These are phyloP conservation scores for Posidonia australis DNA, from an alignment of 106 monocot species.

Conservation along the genomic window DNA sequence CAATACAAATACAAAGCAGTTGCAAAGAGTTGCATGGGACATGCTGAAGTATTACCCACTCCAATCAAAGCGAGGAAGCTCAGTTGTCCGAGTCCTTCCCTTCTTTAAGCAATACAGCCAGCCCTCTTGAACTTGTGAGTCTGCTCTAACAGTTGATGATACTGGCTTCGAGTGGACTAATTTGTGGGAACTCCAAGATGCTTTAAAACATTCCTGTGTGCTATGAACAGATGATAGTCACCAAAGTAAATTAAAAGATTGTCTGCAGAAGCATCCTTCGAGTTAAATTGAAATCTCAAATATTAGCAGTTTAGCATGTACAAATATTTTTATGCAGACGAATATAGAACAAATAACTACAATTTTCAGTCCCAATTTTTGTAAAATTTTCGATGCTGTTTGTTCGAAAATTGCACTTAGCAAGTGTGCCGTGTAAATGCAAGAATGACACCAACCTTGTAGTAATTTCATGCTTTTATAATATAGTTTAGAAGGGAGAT, in stretches of 20 bases:
- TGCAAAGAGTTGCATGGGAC: not conserved
- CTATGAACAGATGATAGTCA: constrained; percentile 14
- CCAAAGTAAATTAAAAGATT: not conserved
- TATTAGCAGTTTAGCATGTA: too few relatives aligned
- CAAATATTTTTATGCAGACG: too few relatives aligned
- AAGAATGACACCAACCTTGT: too few relatives aligned
- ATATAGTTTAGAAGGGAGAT: too few relatives aligned
- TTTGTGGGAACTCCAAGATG: constrained; percentile 89
- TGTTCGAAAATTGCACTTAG: too few relatives aligned
- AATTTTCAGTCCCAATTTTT: too few relatives aligned
- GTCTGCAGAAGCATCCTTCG: not conserved
- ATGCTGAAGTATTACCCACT: constrained; percentile 53
- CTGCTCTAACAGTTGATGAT: constrained; percentile 8
- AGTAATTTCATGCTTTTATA: too few relatives aligned
- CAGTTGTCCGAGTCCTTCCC: constrained; percentile 55
- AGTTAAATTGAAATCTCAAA: not conserved
- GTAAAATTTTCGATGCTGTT: too few relatives aligned
- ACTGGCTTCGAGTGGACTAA: constrained; percentile 45
- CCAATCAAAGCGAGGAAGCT: constrained; percentile 83
- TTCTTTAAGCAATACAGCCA: constrained; percentile 91
- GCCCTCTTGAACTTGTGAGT: constrained; percentile 27
- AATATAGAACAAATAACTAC: too few relatives aligned
- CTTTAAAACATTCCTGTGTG: constrained; percentile 92
- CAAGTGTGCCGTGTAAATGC: too few relatives aligned
- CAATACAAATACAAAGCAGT: not conserved